Conservation (phyloP, 371 early-diverging fungal species). For the Batkoa obscura region DNA sequence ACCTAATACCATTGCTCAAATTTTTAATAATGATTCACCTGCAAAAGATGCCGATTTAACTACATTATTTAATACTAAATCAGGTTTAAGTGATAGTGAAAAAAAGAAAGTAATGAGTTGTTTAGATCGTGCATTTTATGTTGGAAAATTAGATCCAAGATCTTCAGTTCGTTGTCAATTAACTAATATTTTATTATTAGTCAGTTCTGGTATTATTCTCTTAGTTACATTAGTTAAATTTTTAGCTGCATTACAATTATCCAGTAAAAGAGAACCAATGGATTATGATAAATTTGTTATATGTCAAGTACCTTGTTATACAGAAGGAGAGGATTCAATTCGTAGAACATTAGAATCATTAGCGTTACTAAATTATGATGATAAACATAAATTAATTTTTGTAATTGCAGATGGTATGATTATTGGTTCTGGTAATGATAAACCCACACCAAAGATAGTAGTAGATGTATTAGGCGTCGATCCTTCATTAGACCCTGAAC, state of each 20-base stretch:
- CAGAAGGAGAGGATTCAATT: constrained; percentile 60
- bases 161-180: constrained; percentile 61
- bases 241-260: constrained; percentile 75
- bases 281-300: constrained; percentile 83
- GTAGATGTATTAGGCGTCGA: constrained; percentile 69
- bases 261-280: constrained; percentile 47
- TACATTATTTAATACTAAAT: not conserved
- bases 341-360: constrained; percentile 50
- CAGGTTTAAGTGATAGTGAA: not conserved
- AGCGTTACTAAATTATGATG: constrained; percentile 36
- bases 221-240: constrained; percentile 79
- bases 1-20: not conserved
- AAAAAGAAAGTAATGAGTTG: constrained; percentile 31
- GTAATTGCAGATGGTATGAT: constrained; percentile 75
- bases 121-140: constrained; percentile 65
- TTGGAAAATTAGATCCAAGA: constrained; percentile 73
- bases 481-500: constrained; percentile 53
- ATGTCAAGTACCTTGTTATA: constrained; percentile 71
- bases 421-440: constrained; percentile 73
- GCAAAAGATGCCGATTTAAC: constrained; percentile 8
- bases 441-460: constrained; percentile 76
- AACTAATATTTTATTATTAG: constrained; percentile 68
- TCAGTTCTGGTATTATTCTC: constrained; percentile 53
- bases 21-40: not conserved
- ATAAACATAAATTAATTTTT: constrained; percentile 50